phyloP scores from a whole-genome alignment of 345 rosid genomes.

The Gossypium rotundifolium region DNA sequence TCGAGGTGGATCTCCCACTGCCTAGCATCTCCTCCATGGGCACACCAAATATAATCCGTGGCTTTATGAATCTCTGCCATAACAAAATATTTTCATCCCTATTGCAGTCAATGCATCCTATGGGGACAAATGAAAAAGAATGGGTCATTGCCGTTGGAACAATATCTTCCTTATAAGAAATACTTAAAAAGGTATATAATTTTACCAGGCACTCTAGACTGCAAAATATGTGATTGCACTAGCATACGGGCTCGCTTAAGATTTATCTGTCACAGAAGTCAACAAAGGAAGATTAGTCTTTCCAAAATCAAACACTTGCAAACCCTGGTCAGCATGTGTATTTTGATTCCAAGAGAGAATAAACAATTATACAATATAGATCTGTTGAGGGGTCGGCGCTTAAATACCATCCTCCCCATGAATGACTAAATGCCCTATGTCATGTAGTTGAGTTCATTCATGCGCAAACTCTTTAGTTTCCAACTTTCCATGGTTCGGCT shows the following conservation, averaged over 20 bases:
- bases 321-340: not conserved
- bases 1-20: constrained; percentile 38
- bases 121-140: not conserved
- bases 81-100: constrained; percentile 62
- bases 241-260: constrained; percentile 89
- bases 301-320: not conserved
- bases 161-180: not conserved
- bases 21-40: constrained; percentile 64
- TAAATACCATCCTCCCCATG: too few species aligned
- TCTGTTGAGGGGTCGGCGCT: too few species aligned
- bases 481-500: too few species aligned
- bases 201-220: constrained; percentile 57
- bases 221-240: constrained; percentile 58
- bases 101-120: constrained; percentile 82
- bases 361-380: not conserved
- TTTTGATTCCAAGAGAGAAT: not conserved
- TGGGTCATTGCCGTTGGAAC: not conserved
- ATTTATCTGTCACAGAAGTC: constrained; percentile 53
- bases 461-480: too few species aligned
- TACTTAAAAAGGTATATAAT: not conserved
- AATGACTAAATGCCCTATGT: too few species aligned
- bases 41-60: constrained; percentile 68
- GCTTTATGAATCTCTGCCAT: constrained; percentile 79
- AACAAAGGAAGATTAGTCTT: constrained; percentile 2
- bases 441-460: too few species aligned